Base-by-base conservation (phyloP, 345 rosid species). In the Lepidium sativum region DNA sequence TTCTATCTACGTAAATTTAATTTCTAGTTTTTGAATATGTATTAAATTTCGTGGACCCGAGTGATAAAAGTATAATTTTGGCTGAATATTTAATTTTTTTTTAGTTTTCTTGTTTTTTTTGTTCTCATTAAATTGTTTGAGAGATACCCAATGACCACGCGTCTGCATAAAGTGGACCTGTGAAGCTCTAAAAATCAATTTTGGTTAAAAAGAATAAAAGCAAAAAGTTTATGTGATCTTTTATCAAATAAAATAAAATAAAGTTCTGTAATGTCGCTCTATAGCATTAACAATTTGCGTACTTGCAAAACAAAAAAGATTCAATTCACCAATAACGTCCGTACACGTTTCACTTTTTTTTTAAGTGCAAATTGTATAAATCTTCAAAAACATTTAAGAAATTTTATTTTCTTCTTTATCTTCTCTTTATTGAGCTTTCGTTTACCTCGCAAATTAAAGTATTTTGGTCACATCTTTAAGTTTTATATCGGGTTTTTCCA, bases 231-330 rank as follows among this genome's bases (percentile, higher is more conserved):
- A 29, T 21, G 34, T 63, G 25, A 33, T 38, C 9, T 49, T 49
- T 17, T 48, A 23, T 16, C 31, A 13, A 1, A 11, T 1, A 16
- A 33, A 15, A 15, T 13, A 51, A 60, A 13, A 61, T 63, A 54
- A 71, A 71, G 37, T 0, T 43, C 20, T 21, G 34, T 63, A 41
- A 43, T 53, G 68, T 70, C 47, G 68, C 40, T 70, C 4, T 23
- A 54, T 44, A 62, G 42, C 63, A 52, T 63, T 62, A 27, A 37
- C 45, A 69, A 67, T 77, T 78, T 72, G 76, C 39, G 61, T 59
- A 70, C 34, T 60, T 71, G 67, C 63, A 64, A 59, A 37, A 48
- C 68, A 58, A 74, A 71, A 48, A 71, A 59, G 77, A 71, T 53
- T 68, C 66, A 8, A 45, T 68, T 44, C 10, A 23, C 70, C 71